phyloP scores from a whole-genome alignment of 2,329 filamentous ascomycete genomes.

The Talaromyces verruculosus region DNA sequence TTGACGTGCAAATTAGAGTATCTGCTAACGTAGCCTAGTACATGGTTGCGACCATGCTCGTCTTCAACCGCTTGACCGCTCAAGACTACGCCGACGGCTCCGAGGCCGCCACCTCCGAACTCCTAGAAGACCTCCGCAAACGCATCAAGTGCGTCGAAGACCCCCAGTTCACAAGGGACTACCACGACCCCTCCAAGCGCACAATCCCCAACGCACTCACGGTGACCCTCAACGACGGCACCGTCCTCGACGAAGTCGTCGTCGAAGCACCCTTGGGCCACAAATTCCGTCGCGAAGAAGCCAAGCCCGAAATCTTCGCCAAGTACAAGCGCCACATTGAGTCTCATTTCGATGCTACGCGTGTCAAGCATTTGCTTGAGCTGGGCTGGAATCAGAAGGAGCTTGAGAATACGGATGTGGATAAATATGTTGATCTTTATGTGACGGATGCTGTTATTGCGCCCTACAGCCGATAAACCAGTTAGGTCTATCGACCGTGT shows the following conservation, averaged over 20 bases:
- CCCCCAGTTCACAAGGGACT: slow-evolving; percentile 88
- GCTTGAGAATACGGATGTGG: slow-evolving; percentile 78
- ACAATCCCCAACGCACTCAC: slow-evolving; percentile 97
- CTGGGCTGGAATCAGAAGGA: slow-evolving; percentile 72
- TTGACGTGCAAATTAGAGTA: neutral
- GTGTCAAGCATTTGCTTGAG: slow-evolving; percentile 79
- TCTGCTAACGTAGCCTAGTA: slow-evolving; percentile 53
- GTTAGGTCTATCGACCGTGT: neutral
- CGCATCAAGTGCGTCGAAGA: slow-evolving; percentile 97
- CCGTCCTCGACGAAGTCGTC: slow-evolving; percentile 81
- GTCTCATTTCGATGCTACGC: slow-evolving; percentile 74
- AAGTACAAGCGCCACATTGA: slow-evolving; percentile 93
- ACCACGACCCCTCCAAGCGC: slow-evolving; percentile 89
- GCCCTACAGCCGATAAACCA: slow-evolving; percentile 13
- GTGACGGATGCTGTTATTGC: slow-evolving; percentile 54
- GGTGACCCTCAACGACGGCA: slow-evolving; percentile 92
- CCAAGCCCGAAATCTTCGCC: slow-evolving; percentile 91
- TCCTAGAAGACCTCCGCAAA: slow-evolving; percentile 87
- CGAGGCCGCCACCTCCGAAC: slow-evolving; percentile 84
- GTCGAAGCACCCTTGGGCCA: slow-evolving; percentile 95
- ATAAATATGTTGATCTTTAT: slow-evolving; percentile 91
- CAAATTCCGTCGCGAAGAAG: slow-evolving; percentile 86
- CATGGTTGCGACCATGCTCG: slow-evolving; percentile 96
- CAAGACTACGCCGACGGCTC: slow-evolving; percentile 90
- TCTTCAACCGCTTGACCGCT: slow-evolving; percentile 89